Evolutionary conservation across 2,329 filamentous ascomycete species (phyloP), one percentile per base, ranked within the genome.

Genomic region (Monilinia aucupariae): DNA sequence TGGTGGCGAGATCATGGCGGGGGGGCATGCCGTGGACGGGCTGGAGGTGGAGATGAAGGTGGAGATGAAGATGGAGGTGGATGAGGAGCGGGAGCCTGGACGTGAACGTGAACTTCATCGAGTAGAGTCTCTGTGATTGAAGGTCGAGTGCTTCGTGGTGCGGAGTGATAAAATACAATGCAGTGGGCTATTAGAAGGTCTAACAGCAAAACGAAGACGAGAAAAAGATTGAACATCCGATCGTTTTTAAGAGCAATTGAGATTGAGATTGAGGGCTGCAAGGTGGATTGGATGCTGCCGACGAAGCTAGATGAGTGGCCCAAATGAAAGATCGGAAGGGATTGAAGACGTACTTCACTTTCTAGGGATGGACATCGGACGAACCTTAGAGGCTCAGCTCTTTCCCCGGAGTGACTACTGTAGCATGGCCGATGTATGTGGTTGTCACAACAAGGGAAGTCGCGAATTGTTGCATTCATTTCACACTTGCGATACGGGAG

Each of bases 91-190:
- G 43, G 20, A 15, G n/a, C 58, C 34, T 61, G 58, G 54, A 37
- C 8, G 62, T 37, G 20, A 15, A 15, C 58, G 43, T 61, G 58
- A 61, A 37, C 25, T 22, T 53, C 47, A 61, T 61, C 20, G 58
- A 34, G n/a, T 37, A 48, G 25, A 47, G n/a, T 3, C 2, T 30
- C 27, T 34, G 27, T 45, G 9, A 8, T 47, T 4, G 41, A 39
- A 53, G 50, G 3, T 58, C 10, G 9, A 45, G 20, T 22, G 15
- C 8, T 56, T 20, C 12, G 27, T 32, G 39, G n/a, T 22, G 39
- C 12, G 10, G 20, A 32, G 20, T 25, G 54, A 45, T 7, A 15
- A n/a, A 32, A 32, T 58, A 12, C n/a, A 32, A 56, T 56, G 27
- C 13, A 56, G 13, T 22, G 12, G 12, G 27, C 39, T 55, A 43